Conservation (phyloP, 2,329 filamentous ascomycete species). For the Chaetomiaceae sp. region DNA sequence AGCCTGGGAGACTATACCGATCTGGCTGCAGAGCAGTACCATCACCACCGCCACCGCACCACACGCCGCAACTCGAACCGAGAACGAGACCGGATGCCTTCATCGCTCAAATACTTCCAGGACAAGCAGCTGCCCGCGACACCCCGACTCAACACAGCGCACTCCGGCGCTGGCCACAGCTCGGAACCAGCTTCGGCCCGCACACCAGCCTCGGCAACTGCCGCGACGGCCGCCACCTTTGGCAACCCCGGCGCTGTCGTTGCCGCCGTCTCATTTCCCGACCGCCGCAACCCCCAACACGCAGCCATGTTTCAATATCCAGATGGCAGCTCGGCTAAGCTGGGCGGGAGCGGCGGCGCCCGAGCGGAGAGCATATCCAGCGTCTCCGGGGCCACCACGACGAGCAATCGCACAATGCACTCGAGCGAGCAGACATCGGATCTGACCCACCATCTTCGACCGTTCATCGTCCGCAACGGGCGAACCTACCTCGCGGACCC, state of each 20-base stretch:
- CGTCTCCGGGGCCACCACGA: constrained; percentile 41
- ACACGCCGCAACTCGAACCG: constrained; percentile 14
- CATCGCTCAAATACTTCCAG: constrained; percentile 23
- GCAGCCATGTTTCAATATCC: constrained; percentile 32
- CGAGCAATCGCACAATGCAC: constrained; percentile 43
- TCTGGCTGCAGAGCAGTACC: background rate
- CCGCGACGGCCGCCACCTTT: constrained; percentile 9
- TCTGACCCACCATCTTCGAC: constrained; percentile 38
- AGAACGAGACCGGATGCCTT: constrained; percentile 25
- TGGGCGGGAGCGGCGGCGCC: constrained; percentile 23
- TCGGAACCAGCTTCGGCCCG: constrained; percentile 26
- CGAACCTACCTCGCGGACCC: constrained; percentile 77
- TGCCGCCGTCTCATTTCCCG: constrained; percentile 16
- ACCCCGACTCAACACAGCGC: constrained; percentile 24
- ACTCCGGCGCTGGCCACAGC: constrained; percentile 16
- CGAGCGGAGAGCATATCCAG: constrained; percentile 47
- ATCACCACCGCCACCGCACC: constrained; percentile 7
- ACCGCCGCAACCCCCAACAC: constrained; percentile 31
- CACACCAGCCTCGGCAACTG: constrained; percentile 22
- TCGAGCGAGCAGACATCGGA: constrained; percentile 46
- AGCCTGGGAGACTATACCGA: constrained; percentile 1
- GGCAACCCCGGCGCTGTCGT: constrained; percentile 9
- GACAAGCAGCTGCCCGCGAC: constrained; percentile 31
- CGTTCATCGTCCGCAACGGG: constrained; percentile 70
- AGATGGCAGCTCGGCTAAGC: constrained; percentile 22